A percentile compares a stretch with the other conserved stretches of the same genome.
These are phyloP conservation scores for Chlamydomonas schloesseri DNA, from an alignment of 139 green algal species.

Conservation along the genomic window DNA sequence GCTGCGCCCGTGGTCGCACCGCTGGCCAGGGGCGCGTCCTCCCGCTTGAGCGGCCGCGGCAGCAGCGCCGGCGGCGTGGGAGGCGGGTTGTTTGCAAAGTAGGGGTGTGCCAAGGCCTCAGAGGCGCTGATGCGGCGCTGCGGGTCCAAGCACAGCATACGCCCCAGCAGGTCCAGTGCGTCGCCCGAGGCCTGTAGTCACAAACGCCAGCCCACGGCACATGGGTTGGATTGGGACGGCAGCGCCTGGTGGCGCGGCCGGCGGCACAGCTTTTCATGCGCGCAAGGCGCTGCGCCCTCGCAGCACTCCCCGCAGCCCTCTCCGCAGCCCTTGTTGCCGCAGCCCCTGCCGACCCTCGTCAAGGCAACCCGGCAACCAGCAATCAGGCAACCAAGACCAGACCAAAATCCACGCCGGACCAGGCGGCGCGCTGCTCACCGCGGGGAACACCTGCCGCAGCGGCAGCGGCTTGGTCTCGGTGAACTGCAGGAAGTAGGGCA, in stretches of 20 bases:
- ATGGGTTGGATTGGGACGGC: too few species aligned
- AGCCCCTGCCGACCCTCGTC: too few species aligned
- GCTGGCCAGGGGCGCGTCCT: constrained; percentile 57
- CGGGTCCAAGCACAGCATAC: constrained; percentile 68
- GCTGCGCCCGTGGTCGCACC: neutral
- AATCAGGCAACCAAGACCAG: too few species aligned
- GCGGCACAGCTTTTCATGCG: too few species aligned
- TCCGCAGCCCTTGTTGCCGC: too few species aligned
- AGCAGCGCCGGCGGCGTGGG: constrained; percentile 68
- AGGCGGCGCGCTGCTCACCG: too few species aligned
- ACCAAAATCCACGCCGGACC: too few species aligned
- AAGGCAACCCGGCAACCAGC: too few species aligned
- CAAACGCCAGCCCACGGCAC: too few species aligned
- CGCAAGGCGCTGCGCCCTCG: too few species aligned
- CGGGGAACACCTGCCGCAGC: constrained; percentile 68
- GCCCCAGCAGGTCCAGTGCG: constrained; percentile 69
- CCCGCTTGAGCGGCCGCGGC: constrained; percentile 60
- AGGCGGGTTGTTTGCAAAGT: constrained; percentile 72
- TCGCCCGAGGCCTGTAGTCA: constrained; percentile 70
- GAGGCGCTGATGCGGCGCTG: constrained; percentile 26
- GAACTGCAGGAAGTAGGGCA: constrained; percentile 79
- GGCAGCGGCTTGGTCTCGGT: constrained; percentile 57
- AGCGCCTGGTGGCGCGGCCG: too few species aligned
- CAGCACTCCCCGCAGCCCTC: too few species aligned
- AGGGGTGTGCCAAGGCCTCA: constrained; percentile 55